phyloP scores from a whole-genome alignment of 371 early-diverging fungal genomes.

The Mucor irregularis region DNA sequence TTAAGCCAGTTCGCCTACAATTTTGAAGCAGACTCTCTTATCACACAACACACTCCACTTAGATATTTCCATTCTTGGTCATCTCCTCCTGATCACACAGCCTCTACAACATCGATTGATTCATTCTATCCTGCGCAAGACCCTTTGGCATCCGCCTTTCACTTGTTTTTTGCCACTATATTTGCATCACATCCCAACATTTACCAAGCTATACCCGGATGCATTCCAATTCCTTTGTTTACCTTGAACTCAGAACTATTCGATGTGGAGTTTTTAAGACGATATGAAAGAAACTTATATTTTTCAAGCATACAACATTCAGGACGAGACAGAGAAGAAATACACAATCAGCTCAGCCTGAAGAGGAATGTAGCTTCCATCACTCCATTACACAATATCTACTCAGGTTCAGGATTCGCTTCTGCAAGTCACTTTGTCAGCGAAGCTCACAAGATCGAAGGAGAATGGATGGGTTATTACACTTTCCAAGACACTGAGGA shows the following conservation, averaged over 20 bases:
- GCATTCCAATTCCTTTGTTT: slow-evolving; percentile 43
- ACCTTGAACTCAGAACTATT: slow-evolving; percentile 32
- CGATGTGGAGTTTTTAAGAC: slow-evolving; percentile 48
- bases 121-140: slow-evolving; percentile 47
- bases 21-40: slow-evolving; percentile 41
- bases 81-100: slow-evolving; percentile 10
- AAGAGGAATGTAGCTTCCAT: neutral
- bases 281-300: slow-evolving; percentile 40
- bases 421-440: slow-evolving; percentile 35
- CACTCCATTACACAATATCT: slow-evolving; percentile 22
- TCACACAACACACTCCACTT: slow-evolving; percentile 37
- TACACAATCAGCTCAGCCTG: neutral
- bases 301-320: slow-evolving; percentile 23
- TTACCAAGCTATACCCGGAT: slow-evolving; percentile 40
- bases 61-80: slow-evolving; percentile 22
- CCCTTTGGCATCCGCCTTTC: slow-evolving; percentile 40
- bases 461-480: slow-evolving; percentile 55
- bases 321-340: slow-evolving; percentile 21
- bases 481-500: slow-evolving; percentile 44
- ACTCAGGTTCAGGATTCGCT: slow-evolving; percentile 37
- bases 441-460: slow-evolving; percentile 46
- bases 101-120: neutral
- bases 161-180: slow-evolving; percentile 45
- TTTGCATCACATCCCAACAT: slow-evolving; percentile 46
- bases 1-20: slow-evolving; percentile 46